These are phyloP conservation scores for Erysimum cheiranthoides DNA, from an alignment of 345 rosid genomes.

Conservation along the genomic window DNA sequence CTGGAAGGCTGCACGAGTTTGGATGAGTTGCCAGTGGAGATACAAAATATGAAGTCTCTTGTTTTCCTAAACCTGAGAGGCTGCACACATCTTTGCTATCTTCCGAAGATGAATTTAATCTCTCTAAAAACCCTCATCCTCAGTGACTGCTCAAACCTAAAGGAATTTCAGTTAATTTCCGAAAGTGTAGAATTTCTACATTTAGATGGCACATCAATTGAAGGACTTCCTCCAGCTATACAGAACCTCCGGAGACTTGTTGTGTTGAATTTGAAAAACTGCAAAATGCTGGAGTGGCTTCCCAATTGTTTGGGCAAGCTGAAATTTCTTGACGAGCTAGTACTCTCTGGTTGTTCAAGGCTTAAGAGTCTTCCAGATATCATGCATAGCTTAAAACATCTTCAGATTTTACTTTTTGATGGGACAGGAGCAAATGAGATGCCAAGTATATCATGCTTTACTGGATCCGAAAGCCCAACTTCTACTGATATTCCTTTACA, in stretches of 20 bases:
- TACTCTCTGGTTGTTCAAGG: conserved; percentile 12
- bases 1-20: conserved; percentile 32
- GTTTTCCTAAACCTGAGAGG: conserved; percentile 12
- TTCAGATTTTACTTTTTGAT: not conserved
- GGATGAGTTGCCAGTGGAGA: not conserved
- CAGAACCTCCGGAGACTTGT: not conserved
- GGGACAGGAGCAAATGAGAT: not conserved
- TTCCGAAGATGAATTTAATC: not conserved
- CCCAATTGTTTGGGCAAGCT: not conserved
- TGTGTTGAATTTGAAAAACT: not conserved
- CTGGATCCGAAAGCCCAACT: not conserved
- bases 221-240: conserved; percentile 10
- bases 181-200: not conserved
- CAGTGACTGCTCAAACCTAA: conserved; percentile 23
- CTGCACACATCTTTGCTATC: conserved; percentile 9
- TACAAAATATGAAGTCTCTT: conserved; percentile 20
- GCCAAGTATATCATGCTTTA: not conserved
- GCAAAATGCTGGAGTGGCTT: not conserved
- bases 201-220: conserved; percentile 19
- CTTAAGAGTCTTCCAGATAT: not conserved
- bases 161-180: conserved; percentile 15
- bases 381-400: not conserved
- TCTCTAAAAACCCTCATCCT: conserved; percentile 25
- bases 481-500: not conserved
- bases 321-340: not conserved